These are phyloP conservation scores for Caryopteris hybrid DNA, from an alignment of 305 asterid genomes.

Conservation along the genomic window DNA sequence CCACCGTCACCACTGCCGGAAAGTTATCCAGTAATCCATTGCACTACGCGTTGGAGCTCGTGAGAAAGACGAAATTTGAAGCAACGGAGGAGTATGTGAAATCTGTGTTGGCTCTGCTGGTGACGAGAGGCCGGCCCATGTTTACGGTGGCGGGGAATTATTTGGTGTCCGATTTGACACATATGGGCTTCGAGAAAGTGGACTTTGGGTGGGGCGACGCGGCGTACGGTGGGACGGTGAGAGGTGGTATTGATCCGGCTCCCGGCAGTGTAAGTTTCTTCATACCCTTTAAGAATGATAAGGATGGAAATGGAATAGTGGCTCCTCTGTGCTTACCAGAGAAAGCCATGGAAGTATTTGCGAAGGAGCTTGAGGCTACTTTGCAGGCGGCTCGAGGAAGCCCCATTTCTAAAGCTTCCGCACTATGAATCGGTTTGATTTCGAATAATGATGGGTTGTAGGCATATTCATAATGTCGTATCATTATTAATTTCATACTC, in stretches of 20 bases:
- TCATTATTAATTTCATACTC: too few relatives aligned
- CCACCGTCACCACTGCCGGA: constrained; percentile 35
- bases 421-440: too few relatives aligned
- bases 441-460: too few relatives aligned
- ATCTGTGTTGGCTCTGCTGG: constrained; percentile 56
- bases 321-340: constrained; percentile 58
- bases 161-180: constrained; percentile 56
- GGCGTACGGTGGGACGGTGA: constrained; percentile 63
- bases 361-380: constrained; percentile 41
- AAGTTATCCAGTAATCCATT: constrained; percentile 28
- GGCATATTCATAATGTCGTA: too few relatives aligned
- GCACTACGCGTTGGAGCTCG: constrained; percentile 40
- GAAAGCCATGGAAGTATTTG: constrained; percentile 61
- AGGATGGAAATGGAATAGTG: constrained; percentile 57
- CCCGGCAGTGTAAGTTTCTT: constrained; percentile 68
- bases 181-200: constrained; percentile 50
- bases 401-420: too few relatives aligned
- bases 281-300: constrained; percentile 45
- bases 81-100: constrained; percentile 56
- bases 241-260: constrained; percentile 53
- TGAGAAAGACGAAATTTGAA: constrained; percentile 35
- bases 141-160: constrained; percentile 36
- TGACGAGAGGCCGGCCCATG: constrained; percentile 38
- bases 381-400: too few relatives aligned
- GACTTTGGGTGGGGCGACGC: constrained; percentile 81